Conservation (phyloP, 192 early-diverging fungal species). For the Podila verticillata region DNA sequence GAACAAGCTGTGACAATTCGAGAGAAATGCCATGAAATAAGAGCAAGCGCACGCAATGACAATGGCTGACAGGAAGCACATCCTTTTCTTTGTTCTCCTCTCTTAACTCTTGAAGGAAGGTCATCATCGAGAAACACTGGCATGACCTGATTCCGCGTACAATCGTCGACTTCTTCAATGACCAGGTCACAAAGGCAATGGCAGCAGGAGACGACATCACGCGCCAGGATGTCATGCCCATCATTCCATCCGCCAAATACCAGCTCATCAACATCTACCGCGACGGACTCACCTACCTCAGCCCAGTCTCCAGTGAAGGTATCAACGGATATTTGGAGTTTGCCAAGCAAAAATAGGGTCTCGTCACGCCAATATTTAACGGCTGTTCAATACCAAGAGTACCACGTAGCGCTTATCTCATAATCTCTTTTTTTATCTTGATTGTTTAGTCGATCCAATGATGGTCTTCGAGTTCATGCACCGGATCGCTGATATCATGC, state of each 20-base stretch:
- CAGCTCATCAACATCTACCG: conserved; percentile 76
- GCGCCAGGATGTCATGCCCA: conserved; percentile 68
- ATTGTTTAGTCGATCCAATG: conserved; percentile 74
- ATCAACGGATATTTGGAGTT: conserved; percentile 3
- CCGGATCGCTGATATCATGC: conserved; percentile 77
- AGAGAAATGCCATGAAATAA: too few species aligned
- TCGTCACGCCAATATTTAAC: too few species aligned
- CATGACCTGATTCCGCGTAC: conserved; percentile 69
- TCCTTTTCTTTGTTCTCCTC: not conserved
- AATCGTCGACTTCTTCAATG: conserved; percentile 70
- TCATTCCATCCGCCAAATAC: conserved; percentile 69
- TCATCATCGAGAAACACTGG: conserved; percentile 93
- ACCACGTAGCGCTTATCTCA: too few species aligned
- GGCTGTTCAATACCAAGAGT: too few species aligned
- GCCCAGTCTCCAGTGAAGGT: conserved; percentile 81
- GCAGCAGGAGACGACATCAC: conserved; percentile 58
- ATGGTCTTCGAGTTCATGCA: conserved; percentile 89
- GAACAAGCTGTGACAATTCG: too few species aligned
- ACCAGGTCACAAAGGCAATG: conserved; percentile 67
- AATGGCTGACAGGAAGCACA: not conserved
- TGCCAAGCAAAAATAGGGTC: too few species aligned
- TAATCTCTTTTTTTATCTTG: too few species aligned
- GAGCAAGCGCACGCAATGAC: not conserved
- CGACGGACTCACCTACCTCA: conserved; percentile 78
- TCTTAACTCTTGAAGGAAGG: conserved; percentile 63